A percentile compares a stretch with the other conserved stretches of the same genome.
These are phyloP conservation scores for Aureobasidium sp. DNA, from an alignment of 2,329 filamentous ascomycete species.

Conservation along the genomic window DNA sequence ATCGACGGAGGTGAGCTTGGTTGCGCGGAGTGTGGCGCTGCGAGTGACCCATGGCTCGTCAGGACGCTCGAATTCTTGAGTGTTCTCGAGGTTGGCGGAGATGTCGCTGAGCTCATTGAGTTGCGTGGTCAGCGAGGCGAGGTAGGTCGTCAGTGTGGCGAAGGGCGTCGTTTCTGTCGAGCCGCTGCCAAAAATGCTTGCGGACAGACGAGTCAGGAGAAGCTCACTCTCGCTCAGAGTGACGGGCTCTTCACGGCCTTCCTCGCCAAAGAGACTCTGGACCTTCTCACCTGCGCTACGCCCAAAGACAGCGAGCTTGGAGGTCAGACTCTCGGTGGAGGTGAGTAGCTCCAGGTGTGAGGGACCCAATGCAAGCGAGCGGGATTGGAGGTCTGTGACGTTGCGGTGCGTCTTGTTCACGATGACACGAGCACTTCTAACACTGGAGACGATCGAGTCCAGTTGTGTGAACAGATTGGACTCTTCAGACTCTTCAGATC, in stretches of 20 bases:
- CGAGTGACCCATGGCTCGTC: slow-evolving; percentile 77
- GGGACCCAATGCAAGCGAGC: slow-evolving; percentile 65
- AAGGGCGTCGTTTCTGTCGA: slow-evolving; percentile 61
- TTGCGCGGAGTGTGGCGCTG: slow-evolving; percentile 72
- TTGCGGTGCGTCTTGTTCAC: slow-evolving; percentile 70
- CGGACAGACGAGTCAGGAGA: slow-evolving; percentile 53
- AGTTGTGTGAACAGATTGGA: slow-evolving; percentile 60
- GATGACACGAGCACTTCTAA: slow-evolving; percentile 76
- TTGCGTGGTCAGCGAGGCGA: slow-evolving; percentile 57
- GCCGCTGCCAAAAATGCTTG: slow-evolving; percentile 42
- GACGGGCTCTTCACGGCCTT: slow-evolving; percentile 61
- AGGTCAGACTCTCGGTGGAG: slow-evolving; percentile 57
- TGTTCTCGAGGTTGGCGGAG: slow-evolving; percentile 38
- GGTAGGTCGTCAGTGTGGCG: slow-evolving; percentile 58
- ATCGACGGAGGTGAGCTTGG: slow-evolving; percentile 72
- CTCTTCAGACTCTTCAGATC: slow-evolving; percentile 43
- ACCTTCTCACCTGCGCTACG: slow-evolving; percentile 61
- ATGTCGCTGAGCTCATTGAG: slow-evolving; percentile 66
- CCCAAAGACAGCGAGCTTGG: slow-evolving; percentile 59
- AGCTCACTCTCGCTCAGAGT: slow-evolving; percentile 60
- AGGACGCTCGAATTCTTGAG: slow-evolving; percentile 57
- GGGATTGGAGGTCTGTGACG: slow-evolving; percentile 67
- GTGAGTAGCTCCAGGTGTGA: slow-evolving; percentile 65
- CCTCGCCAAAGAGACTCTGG: slow-evolving; percentile 60
- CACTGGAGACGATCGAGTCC: slow-evolving; percentile 66